phyloP scores from a whole-genome alignment of 2,329 filamentous ascomycete species.

The Colletotrichum karsti region DNA sequence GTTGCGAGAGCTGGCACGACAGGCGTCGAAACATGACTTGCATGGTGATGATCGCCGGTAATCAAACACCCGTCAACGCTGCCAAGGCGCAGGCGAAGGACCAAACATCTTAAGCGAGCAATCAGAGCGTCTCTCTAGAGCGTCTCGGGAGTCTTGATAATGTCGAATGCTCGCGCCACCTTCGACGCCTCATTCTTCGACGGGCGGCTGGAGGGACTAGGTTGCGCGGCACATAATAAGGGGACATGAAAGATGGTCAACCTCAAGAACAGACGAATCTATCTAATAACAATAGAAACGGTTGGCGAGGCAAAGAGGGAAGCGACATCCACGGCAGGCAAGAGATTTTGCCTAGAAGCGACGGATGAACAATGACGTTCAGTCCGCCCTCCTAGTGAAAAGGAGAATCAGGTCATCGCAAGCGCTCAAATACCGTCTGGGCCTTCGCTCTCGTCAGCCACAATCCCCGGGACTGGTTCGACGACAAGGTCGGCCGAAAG shows the following conservation, averaged over 20 bases:
- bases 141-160: not conserved
- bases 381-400: not conserved
- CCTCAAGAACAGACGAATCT: not conserved
- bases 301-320: not conserved
- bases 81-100: not conserved
- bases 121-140: not conserved
- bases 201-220: not conserved
- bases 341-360: not conserved
- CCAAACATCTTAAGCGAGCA: not conserved
- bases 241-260: not conserved
- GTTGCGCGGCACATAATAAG: too few relatives aligned
- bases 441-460: not conserved
- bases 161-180: not conserved
- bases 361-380: not conserved
- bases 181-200: not conserved
- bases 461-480: not conserved
- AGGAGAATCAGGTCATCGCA: not conserved
- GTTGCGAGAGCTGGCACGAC: not conserved
- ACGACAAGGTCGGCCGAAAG: not conserved
- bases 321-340: not conserved
- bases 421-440: not conserved
- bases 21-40: not conserved
- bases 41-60: not conserved
- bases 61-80: not conserved
- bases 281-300: conserved; percentile 13